Percentiles rank a stretch among this genome's conserved stretches.
Conservation (phyloP, 495 filamentous ascomycete species). For the Hyaloscypha variabilis region DNA sequence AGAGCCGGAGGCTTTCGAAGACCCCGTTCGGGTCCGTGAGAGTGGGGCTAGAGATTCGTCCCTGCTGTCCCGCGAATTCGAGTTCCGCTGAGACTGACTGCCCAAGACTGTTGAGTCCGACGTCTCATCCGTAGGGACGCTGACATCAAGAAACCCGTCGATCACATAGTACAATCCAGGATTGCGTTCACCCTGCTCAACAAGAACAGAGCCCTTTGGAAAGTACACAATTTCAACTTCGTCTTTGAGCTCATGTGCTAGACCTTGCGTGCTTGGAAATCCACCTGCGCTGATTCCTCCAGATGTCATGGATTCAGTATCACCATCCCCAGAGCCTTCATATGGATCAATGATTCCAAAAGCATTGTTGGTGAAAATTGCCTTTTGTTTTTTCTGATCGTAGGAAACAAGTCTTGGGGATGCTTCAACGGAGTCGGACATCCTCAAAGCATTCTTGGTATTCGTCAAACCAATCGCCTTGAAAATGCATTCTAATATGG, state of each 20-base stretch:
- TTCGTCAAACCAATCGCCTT: slow-evolving; percentile 87
- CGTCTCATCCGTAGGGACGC: slow-evolving; percentile 55
- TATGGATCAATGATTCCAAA: slow-evolving; percentile 95
- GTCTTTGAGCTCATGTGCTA: slow-evolving; percentile 74
- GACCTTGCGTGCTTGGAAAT: slow-evolving; percentile 49
- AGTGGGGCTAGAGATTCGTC: slow-evolving; percentile 53
- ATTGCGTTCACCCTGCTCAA: slow-evolving; percentile 94
- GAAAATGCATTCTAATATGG: slow-evolving; percentile 92
- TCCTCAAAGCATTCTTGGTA: slow-evolving; percentile 63
- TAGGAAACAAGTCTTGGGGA: slow-evolving; percentile 86
- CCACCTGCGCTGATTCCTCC: slow-evolving; percentile 48
- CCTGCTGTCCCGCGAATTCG: slow-evolving; percentile 19
- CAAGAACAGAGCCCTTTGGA: slow-evolving; percentile 90
- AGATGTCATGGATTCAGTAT: slow-evolving; percentile 82
- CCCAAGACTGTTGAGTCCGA: slow-evolving; percentile 35
- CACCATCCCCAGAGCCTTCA: slow-evolving; percentile 78
- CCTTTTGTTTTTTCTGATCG: slow-evolving; percentile 82
- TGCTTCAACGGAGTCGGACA: slow-evolving; percentile 72
- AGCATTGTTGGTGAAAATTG: slow-evolving; percentile 75
- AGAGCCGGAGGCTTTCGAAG: slow-evolving; percentile 52
- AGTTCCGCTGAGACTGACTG: slow-evolving; percentile 30
- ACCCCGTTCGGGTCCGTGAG: slow-evolving; percentile 48
- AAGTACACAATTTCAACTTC: slow-evolving; percentile 99
- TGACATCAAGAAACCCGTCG: slow-evolving; percentile 94
- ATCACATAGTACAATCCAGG: slow-evolving; percentile 97